Percentiles rank a stretch among this genome's conserved stretches.
Conservation (phyloP, 805 yeast genomes). For the Candida boleticola region DNA sequence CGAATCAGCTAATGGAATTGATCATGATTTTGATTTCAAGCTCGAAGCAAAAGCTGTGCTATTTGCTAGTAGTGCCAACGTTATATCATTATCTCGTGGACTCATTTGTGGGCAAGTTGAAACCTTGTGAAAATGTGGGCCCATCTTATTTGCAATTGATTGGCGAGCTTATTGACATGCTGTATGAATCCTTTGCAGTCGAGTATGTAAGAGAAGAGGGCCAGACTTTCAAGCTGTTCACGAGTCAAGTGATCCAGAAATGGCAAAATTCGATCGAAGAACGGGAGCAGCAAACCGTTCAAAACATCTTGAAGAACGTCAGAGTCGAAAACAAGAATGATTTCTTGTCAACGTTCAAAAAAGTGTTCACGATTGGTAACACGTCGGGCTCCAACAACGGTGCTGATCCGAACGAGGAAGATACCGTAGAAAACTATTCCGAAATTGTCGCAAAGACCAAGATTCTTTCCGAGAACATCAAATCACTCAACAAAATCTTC, state of each 20-base stretch:
- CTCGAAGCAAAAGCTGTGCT: slow-evolving; percentile 23
- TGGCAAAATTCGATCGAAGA: slow-evolving; percentile 38
- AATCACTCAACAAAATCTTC: slow-evolving; percentile 71
- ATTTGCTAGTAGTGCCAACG: slow-evolving; percentile 39
- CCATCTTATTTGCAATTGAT: slow-evolving; percentile 29
- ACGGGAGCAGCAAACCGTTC: slow-evolving; percentile 48
- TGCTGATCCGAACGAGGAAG: slow-evolving; percentile 14
- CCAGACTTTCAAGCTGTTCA: slow-evolving; percentile 20
- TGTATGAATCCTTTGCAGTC: slow-evolving; percentile 37
- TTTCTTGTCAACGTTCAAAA: slow-evolving; percentile 61
- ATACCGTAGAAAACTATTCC: slow-evolving; percentile 39
- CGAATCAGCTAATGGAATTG: slow-evolving; percentile 37
- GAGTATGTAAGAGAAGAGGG: slow-evolving; percentile 41
- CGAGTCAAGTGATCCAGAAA: slow-evolving; percentile 22
- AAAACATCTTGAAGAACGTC: slow-evolving; percentile 48
- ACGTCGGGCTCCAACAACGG: not conserved
- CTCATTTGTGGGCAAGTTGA: slow-evolving; percentile 24
- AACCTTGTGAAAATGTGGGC: slow-evolving; percentile 36
- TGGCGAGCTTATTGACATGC: slow-evolving; percentile 38
- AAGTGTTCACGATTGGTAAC: slow-evolving; percentile 47
- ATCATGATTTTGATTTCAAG: slow-evolving; percentile 24
- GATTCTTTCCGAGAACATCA: slow-evolving; percentile 70
- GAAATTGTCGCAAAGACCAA: slow-evolving; percentile 81
- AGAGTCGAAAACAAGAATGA: slow-evolving; percentile 52
- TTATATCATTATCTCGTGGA: slow-evolving; percentile 29